Conservation (phyloP, 495 filamentous ascomycete species). For the Acidiella bohemica region DNA sequence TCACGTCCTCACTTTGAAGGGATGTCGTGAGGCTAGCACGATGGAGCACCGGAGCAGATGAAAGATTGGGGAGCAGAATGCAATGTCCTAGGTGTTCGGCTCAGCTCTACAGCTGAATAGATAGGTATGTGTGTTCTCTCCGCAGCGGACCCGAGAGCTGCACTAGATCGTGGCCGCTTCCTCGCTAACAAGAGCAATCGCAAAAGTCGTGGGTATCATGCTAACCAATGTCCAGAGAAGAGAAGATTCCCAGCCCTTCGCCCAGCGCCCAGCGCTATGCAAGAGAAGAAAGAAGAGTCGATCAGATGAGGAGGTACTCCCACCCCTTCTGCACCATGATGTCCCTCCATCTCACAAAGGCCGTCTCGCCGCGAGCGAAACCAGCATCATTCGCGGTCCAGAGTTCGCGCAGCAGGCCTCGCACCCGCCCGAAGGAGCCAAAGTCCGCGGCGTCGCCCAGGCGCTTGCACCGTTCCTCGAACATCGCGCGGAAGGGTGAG, state of each 20-base stretch:
- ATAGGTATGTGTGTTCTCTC: too few species aligned
- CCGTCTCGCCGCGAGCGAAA: conserved; percentile 34
- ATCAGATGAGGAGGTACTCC: conserved; percentile 79
- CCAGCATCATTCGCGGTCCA: conserved; percentile 61
- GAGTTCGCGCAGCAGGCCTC: conserved; percentile 62
- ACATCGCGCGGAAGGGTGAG: conserved; percentile 61
- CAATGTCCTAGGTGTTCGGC: too few species aligned
- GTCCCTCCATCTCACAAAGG: conserved; percentile 83
- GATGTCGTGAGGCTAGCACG: too few species aligned
- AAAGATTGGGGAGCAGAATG: too few species aligned
- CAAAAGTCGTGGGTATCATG: conserved; percentile 17
- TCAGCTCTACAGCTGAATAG: too few species aligned
- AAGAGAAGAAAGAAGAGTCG: not conserved
- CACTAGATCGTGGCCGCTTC: conserved; percentile 17
- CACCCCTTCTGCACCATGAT: conserved; percentile 83
- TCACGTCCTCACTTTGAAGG: too few species aligned
- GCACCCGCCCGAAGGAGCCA: conserved; percentile 78
- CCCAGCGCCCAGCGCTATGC: conserved; percentile 14
- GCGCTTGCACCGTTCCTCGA: conserved; percentile 53
- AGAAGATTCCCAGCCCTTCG: too few species aligned
- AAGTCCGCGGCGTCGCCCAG: conserved; percentile 64
- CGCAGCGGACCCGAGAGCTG: conserved; percentile 20
- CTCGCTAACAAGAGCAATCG: not conserved
- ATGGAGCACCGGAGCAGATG: too few species aligned
- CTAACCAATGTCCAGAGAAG: too few species aligned